phyloP scores from a whole-genome alignment of 169 alveolate species.

The Eimeria necatrix region DNA sequence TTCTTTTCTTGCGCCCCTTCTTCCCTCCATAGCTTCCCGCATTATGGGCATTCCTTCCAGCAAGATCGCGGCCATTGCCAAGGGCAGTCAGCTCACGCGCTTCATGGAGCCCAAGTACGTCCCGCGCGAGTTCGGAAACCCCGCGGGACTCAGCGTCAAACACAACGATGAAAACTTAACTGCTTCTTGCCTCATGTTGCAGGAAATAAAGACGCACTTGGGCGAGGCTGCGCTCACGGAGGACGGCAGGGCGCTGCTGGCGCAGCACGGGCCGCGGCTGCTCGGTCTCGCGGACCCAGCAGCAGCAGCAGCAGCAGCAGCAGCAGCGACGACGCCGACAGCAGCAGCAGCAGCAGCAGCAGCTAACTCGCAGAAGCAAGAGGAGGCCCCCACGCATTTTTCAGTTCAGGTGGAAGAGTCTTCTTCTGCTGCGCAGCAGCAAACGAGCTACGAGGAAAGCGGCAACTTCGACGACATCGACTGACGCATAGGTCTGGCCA shows the following conservation, averaged over 20 bases:
- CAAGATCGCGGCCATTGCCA: background rate
- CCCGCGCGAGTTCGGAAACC: conserved; percentile 68
- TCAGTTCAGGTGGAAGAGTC: too few relatives aligned
- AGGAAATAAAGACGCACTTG: conserved; percentile 9
- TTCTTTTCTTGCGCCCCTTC: background rate
- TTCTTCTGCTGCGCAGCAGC: too few relatives aligned
- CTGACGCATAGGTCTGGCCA: too few relatives aligned
- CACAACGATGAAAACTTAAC: conserved; percentile 1
- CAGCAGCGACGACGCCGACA: too few relatives aligned
- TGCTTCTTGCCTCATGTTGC: conserved; percentile 61
- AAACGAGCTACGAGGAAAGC: too few relatives aligned
- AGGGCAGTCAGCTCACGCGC: background rate
- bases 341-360: too few relatives aligned
- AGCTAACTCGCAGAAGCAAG: too few relatives aligned
- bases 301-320: too few relatives aligned
- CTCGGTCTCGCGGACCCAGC: background rate
- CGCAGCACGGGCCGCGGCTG: conserved; percentile 23
- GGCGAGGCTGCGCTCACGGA: conserved; percentile 29
- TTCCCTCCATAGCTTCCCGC: conserved; percentile 23
- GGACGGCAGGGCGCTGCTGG: conserved; percentile 23
- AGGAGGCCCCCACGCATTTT: too few relatives aligned
- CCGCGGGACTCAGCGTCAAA: conserved; percentile 49
- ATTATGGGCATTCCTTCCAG: conserved; percentile 28
- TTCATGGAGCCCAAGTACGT: conserved; percentile 26
- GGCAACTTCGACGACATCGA: too few relatives aligned